Conservation (phyloP, 1,284 basidiomycete species). For the Cryptococcus sp. region DNA sequence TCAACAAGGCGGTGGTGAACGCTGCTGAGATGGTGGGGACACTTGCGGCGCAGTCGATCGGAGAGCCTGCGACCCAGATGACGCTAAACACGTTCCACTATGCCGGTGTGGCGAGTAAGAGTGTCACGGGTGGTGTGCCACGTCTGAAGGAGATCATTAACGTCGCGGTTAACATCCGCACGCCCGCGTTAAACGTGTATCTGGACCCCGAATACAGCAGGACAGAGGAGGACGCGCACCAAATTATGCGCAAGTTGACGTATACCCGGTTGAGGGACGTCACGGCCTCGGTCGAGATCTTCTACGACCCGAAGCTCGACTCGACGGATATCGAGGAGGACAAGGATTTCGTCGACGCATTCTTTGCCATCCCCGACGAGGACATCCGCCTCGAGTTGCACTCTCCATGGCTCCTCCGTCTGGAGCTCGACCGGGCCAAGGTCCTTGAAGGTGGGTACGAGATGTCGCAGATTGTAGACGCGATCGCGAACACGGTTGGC, state of each 20-base stretch:
- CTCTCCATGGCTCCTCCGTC: slow-evolving; percentile 95
- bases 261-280: slow-evolving; percentile 93
- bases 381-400: slow-evolving; percentile 88
- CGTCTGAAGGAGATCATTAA: slow-evolving; percentile 99
- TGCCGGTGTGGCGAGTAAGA: slow-evolving; percentile 96
- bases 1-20: slow-evolving; percentile 85
- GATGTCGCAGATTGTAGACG: slow-evolving; percentile 92
- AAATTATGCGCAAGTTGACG: slow-evolving; percentile 58
- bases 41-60: slow-evolving; percentile 95
- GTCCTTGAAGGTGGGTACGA: slow-evolving; percentile 96
- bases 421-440: slow-evolving; percentile 93
- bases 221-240: slow-evolving; percentile 60
- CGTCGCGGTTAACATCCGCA: slow-evolving; percentile 97
- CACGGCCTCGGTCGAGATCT: slow-evolving; percentile 94
- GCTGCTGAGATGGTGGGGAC: slow-evolving; percentile 99
- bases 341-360: slow-evolving; percentile 91
- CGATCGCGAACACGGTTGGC: slow-evolving; percentile 92
- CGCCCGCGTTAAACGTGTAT: slow-evolving; percentile 90
- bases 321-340: slow-evolving; percentile 97
- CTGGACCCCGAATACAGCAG: slow-evolving; percentile 72
- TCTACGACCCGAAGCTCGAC: slow-evolving; percentile 92
- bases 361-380: slow-evolving; percentile 99
- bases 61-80: slow-evolving; percentile 99
- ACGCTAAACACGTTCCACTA: slow-evolving; percentile 97
- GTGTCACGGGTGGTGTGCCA: slow-evolving; percentile 96